Percentiles rank a stretch among this genome's conserved stretches.
phyloP scores from a whole-genome alignment of 129 eudicot species.

The Escallonia herrerae region DNA sequence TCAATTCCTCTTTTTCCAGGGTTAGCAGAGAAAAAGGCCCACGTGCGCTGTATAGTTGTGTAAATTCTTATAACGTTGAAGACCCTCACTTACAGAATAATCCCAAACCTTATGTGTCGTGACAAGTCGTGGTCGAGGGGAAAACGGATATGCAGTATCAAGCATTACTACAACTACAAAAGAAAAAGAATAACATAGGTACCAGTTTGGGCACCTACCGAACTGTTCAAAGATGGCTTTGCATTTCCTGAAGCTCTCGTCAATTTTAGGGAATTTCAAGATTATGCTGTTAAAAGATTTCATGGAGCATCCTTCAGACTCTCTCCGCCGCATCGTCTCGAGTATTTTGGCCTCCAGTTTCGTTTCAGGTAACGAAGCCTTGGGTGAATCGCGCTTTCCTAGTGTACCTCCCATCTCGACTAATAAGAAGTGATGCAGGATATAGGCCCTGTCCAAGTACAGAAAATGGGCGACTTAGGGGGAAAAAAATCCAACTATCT shows the following conservation, averaged over 20 bases:
- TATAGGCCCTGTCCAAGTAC: conserved; percentile 6
- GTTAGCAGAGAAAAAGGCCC: no score
- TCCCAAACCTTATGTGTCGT: no score
- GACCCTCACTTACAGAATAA: no score
- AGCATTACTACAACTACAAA: no score
- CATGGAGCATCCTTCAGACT: conserved; percentile 56
- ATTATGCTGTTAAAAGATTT: conserved; percentile 70
- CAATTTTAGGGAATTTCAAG: conserved; percentile 82
- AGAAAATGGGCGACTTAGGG: no score
- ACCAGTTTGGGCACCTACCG: conserved; percentile 30
- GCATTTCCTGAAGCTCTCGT: conserved; percentile 71
- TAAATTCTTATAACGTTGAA: no score
- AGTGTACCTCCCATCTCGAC: conserved; percentile 58
- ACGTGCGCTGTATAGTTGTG: no score
- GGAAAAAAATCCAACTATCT: no score
- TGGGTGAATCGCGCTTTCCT: conserved; percentile 36
- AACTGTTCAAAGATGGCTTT: conserved; percentile 67
- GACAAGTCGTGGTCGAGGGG: no score
- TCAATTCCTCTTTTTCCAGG: no score
- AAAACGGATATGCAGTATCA: no score
- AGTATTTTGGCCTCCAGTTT: conserved; percentile 79
- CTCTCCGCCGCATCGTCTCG: conserved; percentile 65
- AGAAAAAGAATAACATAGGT: no score
- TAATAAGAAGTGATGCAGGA: neutral
- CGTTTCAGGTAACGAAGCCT: conserved; percentile 38